Percentiles rank a stretch among this genome's conserved stretches.
These are phyloP conservation scores for Mucuna pruriens DNA, from an alignment of 306 rosid species.

Conservation along the genomic window DNA sequence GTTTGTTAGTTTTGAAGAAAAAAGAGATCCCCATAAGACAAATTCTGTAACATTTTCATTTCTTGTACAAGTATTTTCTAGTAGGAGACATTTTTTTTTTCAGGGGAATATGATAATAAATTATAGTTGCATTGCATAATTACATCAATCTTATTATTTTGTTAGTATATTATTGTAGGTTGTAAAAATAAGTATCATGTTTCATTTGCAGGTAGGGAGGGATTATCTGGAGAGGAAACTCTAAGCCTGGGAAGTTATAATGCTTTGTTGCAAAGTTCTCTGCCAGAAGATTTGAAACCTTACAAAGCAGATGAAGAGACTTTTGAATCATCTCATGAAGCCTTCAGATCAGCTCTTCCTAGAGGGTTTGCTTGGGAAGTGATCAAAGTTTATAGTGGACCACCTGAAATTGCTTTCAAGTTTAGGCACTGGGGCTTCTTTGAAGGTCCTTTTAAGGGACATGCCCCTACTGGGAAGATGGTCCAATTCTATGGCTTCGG, in stretches of 20 bases:
- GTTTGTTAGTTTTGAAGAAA: neutral
- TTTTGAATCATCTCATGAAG: conserved; percentile 77
- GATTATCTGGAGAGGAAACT: conserved; percentile 67
- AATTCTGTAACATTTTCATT: neutral
- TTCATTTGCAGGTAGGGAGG: conserved; percentile 64
- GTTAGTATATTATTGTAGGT: neutral
- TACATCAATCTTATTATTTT: neutral
- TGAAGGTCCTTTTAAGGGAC: conserved; percentile 76
- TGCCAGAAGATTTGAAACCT: conserved; percentile 57
- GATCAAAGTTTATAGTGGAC: conserved; percentile 62
- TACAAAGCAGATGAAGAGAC: conserved; percentile 72
- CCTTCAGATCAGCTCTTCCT: conserved; percentile 63
- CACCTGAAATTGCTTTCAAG: conserved; percentile 73
- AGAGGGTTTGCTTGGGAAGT: conserved; percentile 96
- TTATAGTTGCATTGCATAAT: neutral
- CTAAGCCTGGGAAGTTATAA: conserved; percentile 69
- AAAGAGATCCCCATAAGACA: neutral
- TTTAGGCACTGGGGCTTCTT: conserved; percentile 90
- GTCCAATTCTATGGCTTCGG: conserved; percentile 69
- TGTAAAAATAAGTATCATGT: neutral
- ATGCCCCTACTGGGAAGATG: conserved; percentile 64
- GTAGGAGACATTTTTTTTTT: neutral
- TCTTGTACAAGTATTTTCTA: neutral
- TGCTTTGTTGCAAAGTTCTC: conserved; percentile 61
- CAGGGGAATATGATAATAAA: neutral